Percentiles rank a stretch among this genome's conserved stretches.
Conservation (phyloP, 345 rosid species). For the Eucalyptus cladocalyx region DNA sequence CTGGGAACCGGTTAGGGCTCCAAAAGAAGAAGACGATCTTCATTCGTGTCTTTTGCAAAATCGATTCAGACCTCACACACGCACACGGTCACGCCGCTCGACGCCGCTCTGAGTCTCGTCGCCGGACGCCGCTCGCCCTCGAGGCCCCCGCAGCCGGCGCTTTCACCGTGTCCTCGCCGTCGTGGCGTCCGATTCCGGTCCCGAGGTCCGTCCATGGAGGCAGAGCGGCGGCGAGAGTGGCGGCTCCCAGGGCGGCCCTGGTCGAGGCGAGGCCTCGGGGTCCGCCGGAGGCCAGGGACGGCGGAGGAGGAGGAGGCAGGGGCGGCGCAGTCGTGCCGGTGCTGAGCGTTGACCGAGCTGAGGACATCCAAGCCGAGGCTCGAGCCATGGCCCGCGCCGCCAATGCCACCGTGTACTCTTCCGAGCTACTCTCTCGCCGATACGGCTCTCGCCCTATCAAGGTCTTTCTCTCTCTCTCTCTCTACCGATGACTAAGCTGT, state of each 20-base stretch:
- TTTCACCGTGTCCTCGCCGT: background rate
- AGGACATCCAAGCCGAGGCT: slow-evolving; percentile 79
- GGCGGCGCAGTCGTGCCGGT: background rate
- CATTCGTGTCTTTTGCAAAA: too few relatives aligned
- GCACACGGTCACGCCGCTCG: too few relatives aligned
- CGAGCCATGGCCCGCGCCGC: slow-evolving; percentile 77
- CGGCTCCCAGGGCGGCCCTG: slow-evolving; percentile 17
- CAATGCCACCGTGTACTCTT: slow-evolving; percentile 62
- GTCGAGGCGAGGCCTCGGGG: slow-evolving; percentile 22
- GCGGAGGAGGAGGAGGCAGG: background rate
- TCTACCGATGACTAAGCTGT: background rate
- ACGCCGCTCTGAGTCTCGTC: too few relatives aligned
- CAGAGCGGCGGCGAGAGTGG: background rate
- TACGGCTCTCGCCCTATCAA: slow-evolving; percentile 70
- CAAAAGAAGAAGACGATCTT: too few relatives aligned
- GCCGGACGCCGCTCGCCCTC: too few relatives aligned
- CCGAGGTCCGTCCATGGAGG: background rate
- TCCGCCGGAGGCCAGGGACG: background rate
- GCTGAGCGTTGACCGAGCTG: slow-evolving; percentile 33
- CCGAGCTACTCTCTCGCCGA: slow-evolving; percentile 53
- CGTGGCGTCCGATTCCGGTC: background rate
- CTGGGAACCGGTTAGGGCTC: too few relatives aligned
- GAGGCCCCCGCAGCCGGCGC: too few relatives aligned
- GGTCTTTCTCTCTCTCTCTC: slow-evolving; percentile 16
- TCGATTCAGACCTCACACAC: too few relatives aligned